These are phyloP conservation scores for Panicum miliaceum DNA, from an alignment of 176 grass and related monocot species.

Conservation along the genomic window DNA sequence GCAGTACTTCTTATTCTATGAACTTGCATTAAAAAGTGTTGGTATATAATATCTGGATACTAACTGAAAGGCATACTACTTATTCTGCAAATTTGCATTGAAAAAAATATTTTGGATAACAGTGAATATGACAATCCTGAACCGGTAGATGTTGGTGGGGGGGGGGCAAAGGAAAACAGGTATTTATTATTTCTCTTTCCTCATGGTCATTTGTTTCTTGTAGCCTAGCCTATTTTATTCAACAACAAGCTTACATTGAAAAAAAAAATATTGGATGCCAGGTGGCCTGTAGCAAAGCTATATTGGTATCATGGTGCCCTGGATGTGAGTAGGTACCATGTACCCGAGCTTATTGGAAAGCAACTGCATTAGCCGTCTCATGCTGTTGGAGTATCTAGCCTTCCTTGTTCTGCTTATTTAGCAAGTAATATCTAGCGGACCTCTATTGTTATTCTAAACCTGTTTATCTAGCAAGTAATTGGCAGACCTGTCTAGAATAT, in stretches of 20 bases:
- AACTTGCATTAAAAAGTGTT: background rate
- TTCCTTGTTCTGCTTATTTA: no score
- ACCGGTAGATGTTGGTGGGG: background rate
- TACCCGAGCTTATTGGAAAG: background rate
- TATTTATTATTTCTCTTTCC: background rate
- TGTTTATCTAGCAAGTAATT: no score
- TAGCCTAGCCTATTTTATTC: background rate
- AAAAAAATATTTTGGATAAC: background rate
- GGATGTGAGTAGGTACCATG: background rate
- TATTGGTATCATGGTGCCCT: conserved; percentile 1
- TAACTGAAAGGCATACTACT: background rate
- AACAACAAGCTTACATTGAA: background rate
- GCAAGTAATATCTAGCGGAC: no score
- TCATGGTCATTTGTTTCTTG: no score
- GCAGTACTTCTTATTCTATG: background rate
- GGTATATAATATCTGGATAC: background rate
- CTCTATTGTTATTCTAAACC: no score
- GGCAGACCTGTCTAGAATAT: no score
- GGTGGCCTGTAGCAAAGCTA: background rate
- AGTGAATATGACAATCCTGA: background rate
- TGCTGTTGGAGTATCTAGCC: background rate
- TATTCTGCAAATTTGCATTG: background rate
- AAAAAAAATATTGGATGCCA: background rate
- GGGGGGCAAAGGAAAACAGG: background rate
- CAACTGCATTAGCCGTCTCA: background rate